phyloP scores from a whole-genome alignment of 345 rosid genomes.

The Carallia brachiata region DNA sequence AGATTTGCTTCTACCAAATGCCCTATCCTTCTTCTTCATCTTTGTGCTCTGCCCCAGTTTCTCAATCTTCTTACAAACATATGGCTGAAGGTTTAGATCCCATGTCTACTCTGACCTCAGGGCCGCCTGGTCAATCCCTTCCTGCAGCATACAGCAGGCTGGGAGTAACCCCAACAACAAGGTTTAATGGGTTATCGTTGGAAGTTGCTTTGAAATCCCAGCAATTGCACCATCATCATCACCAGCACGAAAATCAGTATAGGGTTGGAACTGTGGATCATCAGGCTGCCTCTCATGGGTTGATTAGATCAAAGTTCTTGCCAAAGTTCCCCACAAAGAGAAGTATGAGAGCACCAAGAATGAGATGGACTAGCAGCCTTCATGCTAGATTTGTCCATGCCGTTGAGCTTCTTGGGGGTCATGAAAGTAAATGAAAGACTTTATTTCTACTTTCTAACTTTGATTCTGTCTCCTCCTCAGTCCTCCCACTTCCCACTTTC shows the following conservation, averaged over 20 bases:
- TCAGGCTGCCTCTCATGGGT: slow-evolving; percentile 25
- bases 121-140: slow-evolving; percentile 14
- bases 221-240: slow-evolving; percentile 42
- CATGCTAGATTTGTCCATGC: slow-evolving; percentile 84
- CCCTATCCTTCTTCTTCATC: slow-evolving; percentile 32
- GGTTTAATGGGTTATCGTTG: slow-evolving; percentile 48
- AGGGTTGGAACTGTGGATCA: slow-evolving; percentile 39
- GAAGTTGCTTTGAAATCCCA: slow-evolving; percentile 34
- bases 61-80: slow-evolving; percentile 34
- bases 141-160: slow-evolving; percentile 26
- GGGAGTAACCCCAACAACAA: slow-evolving; percentile 20
- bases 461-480: not conserved
- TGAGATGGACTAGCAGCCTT: slow-evolving; percentile 91
- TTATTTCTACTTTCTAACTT: not conserved
- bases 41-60: slow-evolving; percentile 13
- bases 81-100: slow-evolving; percentile 43
- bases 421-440: slow-evolving; percentile 56
- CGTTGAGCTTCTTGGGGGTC: slow-evolving; percentile 92
- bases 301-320: slow-evolving; percentile 69
- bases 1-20: slow-evolving; percentile 42
- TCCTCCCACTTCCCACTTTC: slow-evolving; percentile 2
- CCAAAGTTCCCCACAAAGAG: slow-evolving; percentile 62
- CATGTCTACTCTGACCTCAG: slow-evolving; percentile 46
- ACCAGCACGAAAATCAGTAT: slow-evolving; percentile 30
- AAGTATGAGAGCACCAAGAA: slow-evolving; percentile 92